Percentiles rank a stretch among this genome's conserved stretches.
These are phyloP conservation scores for Scleroderma citrinum DNA, from an alignment of 768 basidiomycete species.

Conservation along the genomic window DNA sequence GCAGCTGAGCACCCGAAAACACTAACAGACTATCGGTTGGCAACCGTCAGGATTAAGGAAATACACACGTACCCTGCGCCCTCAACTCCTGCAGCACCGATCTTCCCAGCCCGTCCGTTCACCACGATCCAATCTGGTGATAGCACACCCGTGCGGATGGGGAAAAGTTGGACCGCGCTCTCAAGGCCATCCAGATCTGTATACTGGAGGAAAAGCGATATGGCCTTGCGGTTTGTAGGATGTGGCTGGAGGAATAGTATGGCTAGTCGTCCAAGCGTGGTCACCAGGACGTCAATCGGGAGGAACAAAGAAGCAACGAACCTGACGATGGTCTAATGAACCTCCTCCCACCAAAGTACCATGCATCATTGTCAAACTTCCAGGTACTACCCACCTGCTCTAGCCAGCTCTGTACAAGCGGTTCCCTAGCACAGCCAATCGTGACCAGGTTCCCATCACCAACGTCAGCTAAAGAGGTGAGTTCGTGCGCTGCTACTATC, in stretches of 20 bases:
- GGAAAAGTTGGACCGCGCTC: conserved; percentile 65
- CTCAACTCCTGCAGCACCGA: conserved; percentile 67
- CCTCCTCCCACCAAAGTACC: conserved; percentile 10
- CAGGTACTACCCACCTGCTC: conserved; percentile 10
- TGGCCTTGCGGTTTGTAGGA: conserved; percentile 20
- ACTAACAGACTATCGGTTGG: conserved; percentile 9
- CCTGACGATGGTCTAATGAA: conserved; percentile 19
- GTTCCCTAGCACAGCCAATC: conserved; percentile 40
- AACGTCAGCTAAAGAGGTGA: conserved; percentile 27
- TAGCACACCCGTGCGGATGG: conserved; percentile 74
- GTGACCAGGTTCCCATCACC: conserved; percentile 50
- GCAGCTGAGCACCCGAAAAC: conserved; percentile 23
- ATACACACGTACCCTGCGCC: conserved; percentile 63
- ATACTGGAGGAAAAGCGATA: conserved; percentile 54
- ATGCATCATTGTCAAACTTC: conserved; percentile 15
- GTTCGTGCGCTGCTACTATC: conserved; percentile 39
- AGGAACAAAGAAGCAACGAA: conserved; percentile 1
- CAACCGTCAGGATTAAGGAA: neutral
- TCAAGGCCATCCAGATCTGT: conserved; percentile 58
- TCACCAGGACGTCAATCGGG: neutral
- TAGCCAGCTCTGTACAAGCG: conserved; percentile 31
- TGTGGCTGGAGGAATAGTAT: conserved; percentile 9
- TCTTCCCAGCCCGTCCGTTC: conserved; percentile 42
- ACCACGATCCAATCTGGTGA: conserved; percentile 76
- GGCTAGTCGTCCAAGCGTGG: conserved; percentile 46